Evolutionary conservation across 805 yeast species (phyloP), one percentile per base, ranked within the genome.

Genomic region (Barnettozyma populi): DNA sequence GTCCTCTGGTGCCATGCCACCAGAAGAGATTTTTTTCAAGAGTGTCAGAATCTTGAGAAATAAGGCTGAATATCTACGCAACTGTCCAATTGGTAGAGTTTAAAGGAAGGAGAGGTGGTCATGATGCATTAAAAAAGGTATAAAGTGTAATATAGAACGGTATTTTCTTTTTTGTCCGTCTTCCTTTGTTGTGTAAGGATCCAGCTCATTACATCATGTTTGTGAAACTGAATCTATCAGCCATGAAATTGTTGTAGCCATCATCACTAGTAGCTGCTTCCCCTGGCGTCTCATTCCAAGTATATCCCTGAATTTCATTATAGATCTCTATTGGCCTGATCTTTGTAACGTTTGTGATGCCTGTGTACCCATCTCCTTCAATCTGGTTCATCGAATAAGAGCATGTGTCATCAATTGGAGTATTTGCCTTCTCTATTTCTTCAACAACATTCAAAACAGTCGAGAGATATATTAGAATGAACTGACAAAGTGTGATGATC

Each of bases 1-100:
- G 69, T 82, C 92, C 48, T 84, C 96, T 2, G 98, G 99, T 36
- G 96, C 97, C 37, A 90, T 94, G 96, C 74, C 89, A 14, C 97
- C 99, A 20, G 96, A 88, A 60, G 98, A 92, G 70, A 89, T 94
- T 46, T 94, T 94, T 69, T 81, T 89, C 71, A 94, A 92, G 67
- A 81, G 92, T 51, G 86, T 94, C 44, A 78, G 92, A 65, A 82
- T 90, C 46, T 75, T 94, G 65, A 86, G 82, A 68, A 84, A 84
- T 63, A 94, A 94, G 71, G 90, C 87, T 32, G 87, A 82, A 54
- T 84, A 83, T 63, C 72, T 86, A 66, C 80, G 86, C 64, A 79
- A 73, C 61, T 86, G 94, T 67, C 92, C 94, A 43, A 84, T 86
- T 51, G 78, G 82, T 39, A 81, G 78, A 45, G 24, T n/a, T 6